Percentiles rank a stretch among this genome's conserved stretches.
These are phyloP conservation scores for Aspergillus oerlinghausenensis DNA, from an alignment of 2,329 filamentous ascomycete genomes.

Conservation along the genomic window DNA sequence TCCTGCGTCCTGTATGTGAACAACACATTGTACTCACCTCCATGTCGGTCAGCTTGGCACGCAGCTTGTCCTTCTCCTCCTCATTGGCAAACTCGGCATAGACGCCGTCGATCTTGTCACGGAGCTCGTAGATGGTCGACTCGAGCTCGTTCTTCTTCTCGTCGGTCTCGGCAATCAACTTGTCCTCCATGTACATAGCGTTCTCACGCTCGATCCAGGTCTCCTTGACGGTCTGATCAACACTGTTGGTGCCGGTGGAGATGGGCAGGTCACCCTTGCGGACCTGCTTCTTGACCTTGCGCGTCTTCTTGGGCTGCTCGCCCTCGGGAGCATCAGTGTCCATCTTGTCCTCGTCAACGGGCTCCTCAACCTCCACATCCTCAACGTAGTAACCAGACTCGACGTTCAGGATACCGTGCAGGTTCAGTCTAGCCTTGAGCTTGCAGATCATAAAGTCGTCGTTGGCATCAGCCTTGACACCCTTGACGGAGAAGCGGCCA, in stretches of 20 bases:
- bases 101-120: constrained; percentile 89
- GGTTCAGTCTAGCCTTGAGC: constrained; percentile 93
- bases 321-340: constrained; percentile 67
- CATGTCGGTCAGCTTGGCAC: constrained; percentile 72
- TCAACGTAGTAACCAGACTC: constrained; percentile 98
- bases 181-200: constrained; percentile 95
- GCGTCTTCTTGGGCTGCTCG: constrained; percentile 72
- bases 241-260: constrained; percentile 72
- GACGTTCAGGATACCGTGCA: constrained; percentile 93
- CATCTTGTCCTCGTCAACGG: constrained; percentile 66
- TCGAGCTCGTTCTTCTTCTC: constrained; percentile 99
- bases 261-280: constrained; percentile 94
- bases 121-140: constrained; percentile 93
- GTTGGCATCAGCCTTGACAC: constrained; percentile 86
- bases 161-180: constrained; percentile 95
- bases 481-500: constrained; percentile 95
- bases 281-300: constrained; percentile 99
- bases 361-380: constrained; percentile 95
- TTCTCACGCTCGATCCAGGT: constrained; percentile 75
- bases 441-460: constrained; percentile 99
- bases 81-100: constrained; percentile 86
- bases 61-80: constrained; percentile 85
- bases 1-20: background rate
- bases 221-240: constrained; percentile 66
- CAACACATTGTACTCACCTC: constrained; percentile 62